phyloP scores from a whole-genome alignment of 345 rosid genomes.

The Gynandropsis gynandra region DNA sequence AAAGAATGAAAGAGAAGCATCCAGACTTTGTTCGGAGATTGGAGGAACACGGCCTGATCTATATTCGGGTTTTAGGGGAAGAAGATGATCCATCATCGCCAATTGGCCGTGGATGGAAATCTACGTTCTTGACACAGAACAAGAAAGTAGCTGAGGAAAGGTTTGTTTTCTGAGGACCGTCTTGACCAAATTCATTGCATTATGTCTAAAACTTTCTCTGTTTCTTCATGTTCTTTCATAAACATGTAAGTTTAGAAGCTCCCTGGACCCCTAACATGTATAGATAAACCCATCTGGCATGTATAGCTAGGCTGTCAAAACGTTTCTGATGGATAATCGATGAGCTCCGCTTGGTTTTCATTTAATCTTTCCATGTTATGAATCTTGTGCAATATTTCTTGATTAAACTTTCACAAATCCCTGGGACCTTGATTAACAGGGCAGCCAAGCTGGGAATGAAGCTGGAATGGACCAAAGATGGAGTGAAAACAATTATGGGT shows the following conservation, averaged over 20 bases:
- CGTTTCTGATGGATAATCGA: no score
- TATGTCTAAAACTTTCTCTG: no score
- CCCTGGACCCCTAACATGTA: no score
- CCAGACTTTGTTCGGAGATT: slow-evolving; percentile 59
- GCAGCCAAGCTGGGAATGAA: slow-evolving; percentile 74
- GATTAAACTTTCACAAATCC: neutral
- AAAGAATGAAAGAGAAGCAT: slow-evolving; percentile 59
- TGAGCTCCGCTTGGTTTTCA: no score
- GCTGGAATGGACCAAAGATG: slow-evolving; percentile 70
- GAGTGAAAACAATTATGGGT: slow-evolving; percentile 72
- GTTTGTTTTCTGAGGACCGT: slow-evolving; percentile 19
- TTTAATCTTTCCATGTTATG: no score
- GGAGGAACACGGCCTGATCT: slow-evolving; percentile 68
- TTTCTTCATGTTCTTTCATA: no score
- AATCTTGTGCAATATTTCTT: neutral
- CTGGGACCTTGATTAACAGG: slow-evolving; percentile 29
- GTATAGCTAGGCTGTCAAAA: no score
- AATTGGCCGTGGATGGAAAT: slow-evolving; percentile 95
- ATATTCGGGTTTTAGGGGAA: slow-evolving; percentile 63
- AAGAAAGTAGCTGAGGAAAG: slow-evolving; percentile 65
- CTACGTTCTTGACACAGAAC: slow-evolving; percentile 73
- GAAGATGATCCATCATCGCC: slow-evolving; percentile 78
- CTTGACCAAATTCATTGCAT: neutral
- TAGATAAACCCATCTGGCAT: no score
- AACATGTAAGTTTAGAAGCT: no score